A percentile compares a stretch with the other conserved stretches of the same genome.
These are phyloP conservation scores for Alloteropsis semialata DNA, from an alignment of 176 grass and related monocot species.

Conservation along the genomic window DNA sequence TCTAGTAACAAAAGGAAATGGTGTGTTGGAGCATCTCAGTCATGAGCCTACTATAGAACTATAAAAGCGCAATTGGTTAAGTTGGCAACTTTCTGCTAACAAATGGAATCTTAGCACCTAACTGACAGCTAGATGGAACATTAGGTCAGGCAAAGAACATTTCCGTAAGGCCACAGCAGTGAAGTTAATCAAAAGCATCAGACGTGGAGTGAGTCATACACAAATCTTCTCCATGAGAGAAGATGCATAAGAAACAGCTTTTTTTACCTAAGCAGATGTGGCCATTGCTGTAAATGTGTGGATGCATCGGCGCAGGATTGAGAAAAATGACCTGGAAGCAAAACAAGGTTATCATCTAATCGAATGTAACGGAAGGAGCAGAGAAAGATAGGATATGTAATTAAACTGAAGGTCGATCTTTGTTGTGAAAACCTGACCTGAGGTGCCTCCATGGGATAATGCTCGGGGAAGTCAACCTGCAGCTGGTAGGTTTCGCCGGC, in stretches of 20 bases:
- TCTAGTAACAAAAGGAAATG: slow-evolving; percentile 1
- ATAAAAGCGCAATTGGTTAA: slow-evolving; percentile 25
- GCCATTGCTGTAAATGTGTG: slow-evolving; percentile 97
- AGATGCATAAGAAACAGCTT: neutral
- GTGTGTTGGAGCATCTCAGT: slow-evolving; percentile 11
- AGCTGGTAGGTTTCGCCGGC: slow-evolving; percentile 80
- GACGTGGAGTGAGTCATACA: neutral
- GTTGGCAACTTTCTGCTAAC: slow-evolving; percentile 29
- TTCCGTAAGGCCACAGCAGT: neutral
- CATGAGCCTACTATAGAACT: neutral
- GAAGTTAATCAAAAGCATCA: slow-evolving; percentile 13
- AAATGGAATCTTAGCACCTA: slow-evolving; percentile 43
- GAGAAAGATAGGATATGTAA: neutral
- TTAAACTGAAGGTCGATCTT: neutral
- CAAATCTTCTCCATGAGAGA: slow-evolving; percentile 11
- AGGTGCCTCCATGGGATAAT: slow-evolving; percentile 98
- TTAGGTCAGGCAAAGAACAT: slow-evolving; percentile 43
- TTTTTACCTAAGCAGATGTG: slow-evolving; percentile 96
- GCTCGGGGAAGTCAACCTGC: slow-evolving; percentile 92
- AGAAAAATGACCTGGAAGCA: slow-evolving; percentile 83
- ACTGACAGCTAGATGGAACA: slow-evolving; percentile 39
- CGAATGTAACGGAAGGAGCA: neutral
- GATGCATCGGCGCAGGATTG: slow-evolving; percentile 80
- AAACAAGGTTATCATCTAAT: neutral
- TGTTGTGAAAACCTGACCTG: slow-evolving; percentile 45